phyloP scores from a whole-genome alignment of 2,329 filamentous ascomycete genomes.

The Emergomyces orientalis region DNA sequence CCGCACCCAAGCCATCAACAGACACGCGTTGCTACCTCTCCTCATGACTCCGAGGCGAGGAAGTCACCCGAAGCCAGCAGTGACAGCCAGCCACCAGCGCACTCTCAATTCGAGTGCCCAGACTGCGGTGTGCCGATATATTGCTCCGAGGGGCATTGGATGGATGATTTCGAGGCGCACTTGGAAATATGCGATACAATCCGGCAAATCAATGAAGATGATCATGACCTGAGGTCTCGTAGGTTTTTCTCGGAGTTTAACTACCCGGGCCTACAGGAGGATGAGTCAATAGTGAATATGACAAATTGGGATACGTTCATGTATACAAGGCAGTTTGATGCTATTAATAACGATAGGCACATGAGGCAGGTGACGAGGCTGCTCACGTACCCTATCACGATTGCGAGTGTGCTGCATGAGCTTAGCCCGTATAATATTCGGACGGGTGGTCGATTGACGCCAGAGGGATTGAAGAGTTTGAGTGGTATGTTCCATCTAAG shows the following conservation, averaged over 20 bases:
- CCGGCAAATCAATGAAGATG: constrained; percentile 91
- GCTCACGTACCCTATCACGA: constrained; percentile 85
- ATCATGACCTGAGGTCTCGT: constrained; percentile 86
- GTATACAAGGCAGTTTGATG: constrained; percentile 83
- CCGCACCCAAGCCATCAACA: constrained; percentile 80
- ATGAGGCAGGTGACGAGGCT: constrained; percentile 90
- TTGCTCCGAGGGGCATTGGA: constrained; percentile 91
- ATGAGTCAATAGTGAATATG: constrained; percentile 91
- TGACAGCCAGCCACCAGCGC: constrained; percentile 53
- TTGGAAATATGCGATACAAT: constrained; percentile 86
- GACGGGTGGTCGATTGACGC: constrained; percentile 63
- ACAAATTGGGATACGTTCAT: constrained; percentile 97
- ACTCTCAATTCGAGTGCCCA: constrained; percentile 89
- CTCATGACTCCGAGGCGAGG: constrained; percentile 53
- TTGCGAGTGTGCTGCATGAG: constrained; percentile 87
- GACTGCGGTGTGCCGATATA: constrained; percentile 92
- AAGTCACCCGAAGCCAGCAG: constrained; percentile 43
- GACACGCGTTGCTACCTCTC: constrained; percentile 58
- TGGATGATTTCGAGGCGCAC: constrained; percentile 88
- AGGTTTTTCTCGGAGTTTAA: constrained; percentile 89
- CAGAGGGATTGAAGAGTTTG: constrained; percentile 86
- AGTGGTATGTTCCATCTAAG: constrained; percentile 55
- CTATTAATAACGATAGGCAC: constrained; percentile 79
- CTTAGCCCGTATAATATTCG: constrained; percentile 83
- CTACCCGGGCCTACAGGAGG: constrained; percentile 80